A percentile compares a stretch with the other conserved stretches of the same genome.
phyloP scores from a whole-genome alignment of 495 filamentous ascomycete genomes.

The Astrothelium subdiscretum region DNA sequence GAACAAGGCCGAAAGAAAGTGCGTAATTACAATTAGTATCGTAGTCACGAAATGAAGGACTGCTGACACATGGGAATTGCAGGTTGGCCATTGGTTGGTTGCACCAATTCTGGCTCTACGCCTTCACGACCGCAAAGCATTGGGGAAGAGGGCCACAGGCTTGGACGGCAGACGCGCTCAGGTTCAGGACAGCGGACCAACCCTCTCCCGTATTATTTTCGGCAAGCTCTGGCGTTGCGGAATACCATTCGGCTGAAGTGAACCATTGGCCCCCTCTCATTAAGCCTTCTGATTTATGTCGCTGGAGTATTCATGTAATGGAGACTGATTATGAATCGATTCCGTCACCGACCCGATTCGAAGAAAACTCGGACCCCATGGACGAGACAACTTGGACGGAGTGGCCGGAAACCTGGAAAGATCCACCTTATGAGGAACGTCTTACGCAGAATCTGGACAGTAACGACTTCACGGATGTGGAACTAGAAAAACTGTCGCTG shows the following conservation, averaged over 20 bases:
- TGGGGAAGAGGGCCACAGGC: constrained; percentile 32
- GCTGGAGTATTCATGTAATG: constrained; percentile 23
- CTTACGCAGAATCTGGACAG: constrained; percentile 21
- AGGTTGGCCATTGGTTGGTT: constrained; percentile 26
- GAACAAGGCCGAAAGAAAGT: neutral
- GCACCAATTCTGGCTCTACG: constrained; percentile 34
- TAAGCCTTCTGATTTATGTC: constrained; percentile 19
- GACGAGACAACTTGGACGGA: constrained; percentile 22
- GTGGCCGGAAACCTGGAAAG: constrained; percentile 14
- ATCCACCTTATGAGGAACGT: constrained; percentile 9
- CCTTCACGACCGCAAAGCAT: constrained; percentile 32
- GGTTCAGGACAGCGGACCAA: constrained; percentile 12
- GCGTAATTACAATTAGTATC: neutral
- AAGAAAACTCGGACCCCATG: neutral
- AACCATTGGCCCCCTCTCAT: neutral
- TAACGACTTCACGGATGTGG: constrained; percentile 27
- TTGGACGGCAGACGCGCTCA: constrained; percentile 24
- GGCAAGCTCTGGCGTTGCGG: neutral
- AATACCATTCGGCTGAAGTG: neutral
- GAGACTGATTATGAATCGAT: neutral
- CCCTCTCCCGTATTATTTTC: neutral
- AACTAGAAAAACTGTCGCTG: constrained; percentile 19
- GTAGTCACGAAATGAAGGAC: neutral
- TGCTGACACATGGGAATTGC: constrained; percentile 11
- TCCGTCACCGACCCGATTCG: neutral